Evolutionary conservation across 2,329 filamentous ascomycete genomes (phyloP), one percentile per base, ranked within the genome.

Genomic region (Colletotrichum sp.): DNA sequence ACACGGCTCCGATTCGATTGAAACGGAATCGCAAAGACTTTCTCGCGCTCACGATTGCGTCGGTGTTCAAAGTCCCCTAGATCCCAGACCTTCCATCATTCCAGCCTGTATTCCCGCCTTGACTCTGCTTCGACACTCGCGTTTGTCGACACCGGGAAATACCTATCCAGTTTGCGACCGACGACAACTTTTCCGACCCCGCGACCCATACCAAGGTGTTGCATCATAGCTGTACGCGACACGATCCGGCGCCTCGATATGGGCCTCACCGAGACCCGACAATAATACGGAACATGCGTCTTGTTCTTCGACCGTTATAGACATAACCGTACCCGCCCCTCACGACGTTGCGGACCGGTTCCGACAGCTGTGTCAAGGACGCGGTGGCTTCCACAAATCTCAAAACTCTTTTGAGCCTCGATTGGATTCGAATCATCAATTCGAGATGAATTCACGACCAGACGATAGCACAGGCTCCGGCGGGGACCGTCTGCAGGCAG

Each of bases 401-500:
- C 59, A 62, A 62, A 52, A 52, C n/a, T 52, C n/a, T 49, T 49
- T 34, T 62, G 16, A 49, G n/a, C 44, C 44, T 52, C 44, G 10
- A 49, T 21, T 21, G 26, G 65, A 73, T 24, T 32, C 26, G 24
- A 13, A 72, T 4, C 49, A 76, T 24, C 69, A 70, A 7, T 73
- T 69, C 44, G 74, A 76, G 64, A 77, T 77, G 75, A 75, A 57
- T 34, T 62, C 66, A 16, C 71, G 71, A 74, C 60, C 63, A 39
- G 72, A 69, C 21, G 71, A 75, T 28, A 30, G 34, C 15, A 28
- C 60, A 18, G 60, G 30, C 30, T 59, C 71, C 28, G 60, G 30
- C 62, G 63, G 75, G 52, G 71, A 75, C 30, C 57, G 62, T 73
- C 77, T 77, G 77, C 78, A 78, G 78, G 77, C 77, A 77, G 77